Base-by-base conservation (phyloP, 2,329 filamentous ascomycete species). In the Nemania sp. region DNA sequence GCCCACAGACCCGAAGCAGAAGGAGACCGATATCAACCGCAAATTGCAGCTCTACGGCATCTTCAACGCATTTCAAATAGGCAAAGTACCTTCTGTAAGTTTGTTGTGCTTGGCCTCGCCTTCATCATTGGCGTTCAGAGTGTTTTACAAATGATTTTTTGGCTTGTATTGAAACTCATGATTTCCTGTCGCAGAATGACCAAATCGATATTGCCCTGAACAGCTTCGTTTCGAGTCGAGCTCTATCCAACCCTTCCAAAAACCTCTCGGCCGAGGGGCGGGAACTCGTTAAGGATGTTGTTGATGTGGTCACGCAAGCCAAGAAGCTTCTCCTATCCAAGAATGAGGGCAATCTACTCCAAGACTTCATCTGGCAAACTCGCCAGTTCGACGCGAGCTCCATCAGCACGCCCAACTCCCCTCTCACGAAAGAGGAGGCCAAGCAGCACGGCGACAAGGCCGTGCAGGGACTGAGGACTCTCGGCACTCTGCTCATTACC, bases 31-130 rank as follows among this genome's bases (percentile, higher is more conserved):
- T 75, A 89, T 98, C 78, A 95, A 95, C 78, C 87, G 88, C 75
- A 99, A 99, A 82, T 87, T 99, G 53, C 93, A 97, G 78, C 79
- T 98, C 39, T 99, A 96, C 72, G 95, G 94, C 72, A 97, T 98
- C 76, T 85, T 88, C 78, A 78, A 75, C 81, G 94, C 92, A 54
- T 97, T 98, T 76, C 83, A 90, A 73, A 85, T 87, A 69, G 93
- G 93, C 80, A 98, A 97, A 77, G 88, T 93, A 47, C 94, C 94
- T 65, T 96, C 93, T 71, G 87, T 93, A 85, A 74, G 87, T 54
- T 39, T 5, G 2, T 12, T 7, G 2, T 2, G 13, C 21, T 20
- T 46, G 20, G 37, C 13, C 32, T 80, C 40, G 34, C 11, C 9
- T 29, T 7, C 7, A 7, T 29, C 25, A 29, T 29, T 7, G 4